Evolutionary conservation across 2,329 filamentous ascomycete species (phyloP).

Genomic region (Colletotrichum sp.): DNA sequence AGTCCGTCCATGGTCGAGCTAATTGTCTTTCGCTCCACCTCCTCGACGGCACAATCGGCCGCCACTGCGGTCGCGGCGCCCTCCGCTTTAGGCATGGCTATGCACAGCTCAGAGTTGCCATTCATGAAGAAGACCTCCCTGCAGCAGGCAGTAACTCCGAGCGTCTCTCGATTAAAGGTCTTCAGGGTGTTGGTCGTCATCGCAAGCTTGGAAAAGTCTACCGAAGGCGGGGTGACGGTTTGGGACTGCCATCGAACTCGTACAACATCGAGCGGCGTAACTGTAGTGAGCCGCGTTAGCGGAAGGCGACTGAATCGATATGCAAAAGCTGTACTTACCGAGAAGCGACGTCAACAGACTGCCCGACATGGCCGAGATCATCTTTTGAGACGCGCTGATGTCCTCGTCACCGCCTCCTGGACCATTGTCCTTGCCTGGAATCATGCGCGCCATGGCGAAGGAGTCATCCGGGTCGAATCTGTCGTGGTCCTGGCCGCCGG

Average conservation of each 20-base stretch:
- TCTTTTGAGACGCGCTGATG: slow-evolving; percentile 86
- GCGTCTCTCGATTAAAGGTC: slow-evolving; percentile 75
- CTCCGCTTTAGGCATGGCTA: slow-evolving; percentile 67
- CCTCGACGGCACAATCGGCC: slow-evolving; percentile 83
- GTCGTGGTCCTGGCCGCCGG: slow-evolving; percentile 29
- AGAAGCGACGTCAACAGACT: slow-evolving; percentile 89
- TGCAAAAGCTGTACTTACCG: slow-evolving; percentile 57
- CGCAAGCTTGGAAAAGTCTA: slow-evolving; percentile 61
- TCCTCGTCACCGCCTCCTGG: slow-evolving; percentile 50
- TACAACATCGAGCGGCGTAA: slow-evolving; percentile 95
- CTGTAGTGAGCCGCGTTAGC: slow-evolving; percentile 47
- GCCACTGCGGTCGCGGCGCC: slow-evolving; percentile 51
- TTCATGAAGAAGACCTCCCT: slow-evolving; percentile 97
- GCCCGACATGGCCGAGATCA: slow-evolving; percentile 91
- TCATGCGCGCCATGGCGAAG: slow-evolving; percentile 32
- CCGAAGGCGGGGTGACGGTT: slow-evolving; percentile 52
- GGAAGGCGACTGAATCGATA: neutral
- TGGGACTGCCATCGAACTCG: slow-evolving; percentile 94
- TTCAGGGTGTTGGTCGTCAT: slow-evolving; percentile 63
- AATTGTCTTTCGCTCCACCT: slow-evolving; percentile 82
- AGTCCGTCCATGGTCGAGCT: slow-evolving; percentile 91
- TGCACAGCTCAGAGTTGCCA: slow-evolving; percentile 80
- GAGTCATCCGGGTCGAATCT: slow-evolving; percentile 32
- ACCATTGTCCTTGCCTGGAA: slow-evolving; percentile 23
- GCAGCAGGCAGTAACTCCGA: slow-evolving; percentile 94